Base-by-base conservation (phyloP, 805 yeast species). In the Candida nitratophila region DNA sequence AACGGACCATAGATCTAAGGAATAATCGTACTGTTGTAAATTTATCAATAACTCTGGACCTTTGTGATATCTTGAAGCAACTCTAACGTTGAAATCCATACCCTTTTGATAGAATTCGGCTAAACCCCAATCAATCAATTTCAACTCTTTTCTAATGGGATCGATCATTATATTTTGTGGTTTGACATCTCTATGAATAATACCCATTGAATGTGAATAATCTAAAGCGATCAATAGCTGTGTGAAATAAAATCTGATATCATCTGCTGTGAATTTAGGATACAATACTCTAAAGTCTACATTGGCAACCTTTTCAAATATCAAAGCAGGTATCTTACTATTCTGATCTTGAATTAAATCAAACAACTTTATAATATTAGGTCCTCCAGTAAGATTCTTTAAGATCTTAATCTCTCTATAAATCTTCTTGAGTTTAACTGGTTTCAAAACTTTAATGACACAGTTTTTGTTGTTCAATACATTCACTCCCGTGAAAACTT, bases 161-260 rank as follows among this genome's bases (percentile, higher is more conserved):
- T 89, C 96, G 53, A 88, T 88, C 96, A 88, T 88, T 37, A 88
- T 87, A 58, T 88, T 88, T 63, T 88, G 96, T 11, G 96, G 96
- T 61, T 88, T 88, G 41, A 88, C 96, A 64, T 88, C 96, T 60
- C 96, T 73, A 64, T 88, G 96, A 83, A 88, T 88, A 51, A 90
- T 87, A 32, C 97, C 97, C 83, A 85, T 85, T 6, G 95, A 84
- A 67, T 90, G 97, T 44, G 87, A 83, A 63, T 76, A 89, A 66
- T 90, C 95, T 50, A 90, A 72, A 0, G 96, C 96, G 45, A 71
- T 74, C 55, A 90, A 72, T 51, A 90, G 70, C 65, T 89, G 93
- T 51, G 73, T 80, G 77, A 90, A 86, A 65, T 90, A 90, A 66
- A 65, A 87, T 52, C 87, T 77, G 51, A 89, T 83, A 60, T 90